Conservation (phyloP, 2,329 filamentous ascomycete species). For the Epichloe gansuensis region DNA sequence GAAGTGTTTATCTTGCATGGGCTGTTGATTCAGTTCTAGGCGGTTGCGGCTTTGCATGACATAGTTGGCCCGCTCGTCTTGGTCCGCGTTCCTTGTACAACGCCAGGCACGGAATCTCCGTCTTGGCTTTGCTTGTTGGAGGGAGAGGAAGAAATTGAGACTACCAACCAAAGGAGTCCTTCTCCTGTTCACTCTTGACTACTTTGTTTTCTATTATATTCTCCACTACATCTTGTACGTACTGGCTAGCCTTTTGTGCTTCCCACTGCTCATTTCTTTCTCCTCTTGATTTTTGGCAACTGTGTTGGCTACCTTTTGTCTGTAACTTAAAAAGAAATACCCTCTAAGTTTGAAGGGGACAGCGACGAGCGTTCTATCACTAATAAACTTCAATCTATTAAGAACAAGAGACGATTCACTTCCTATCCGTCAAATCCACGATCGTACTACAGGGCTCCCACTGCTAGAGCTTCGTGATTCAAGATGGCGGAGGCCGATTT, state of each 20-base stretch:
- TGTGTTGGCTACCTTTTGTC: constrained; percentile 3
- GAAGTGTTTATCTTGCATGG: constrained; percentile 1
- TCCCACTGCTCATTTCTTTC: constrained; percentile 20
- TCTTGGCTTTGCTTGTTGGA: constrained; percentile 6
- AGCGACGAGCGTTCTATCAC: background rate
- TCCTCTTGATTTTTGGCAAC: constrained; percentile 9
- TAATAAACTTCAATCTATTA: constrained; percentile 2
- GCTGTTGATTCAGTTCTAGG: constrained; percentile 1
- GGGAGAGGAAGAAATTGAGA: constrained; percentile 3
- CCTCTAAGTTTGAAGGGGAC: background rate
- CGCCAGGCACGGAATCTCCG: constrained; percentile 1
- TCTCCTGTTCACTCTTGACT: constrained; percentile 3
- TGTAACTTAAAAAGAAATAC: background rate
- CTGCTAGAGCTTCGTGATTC: constrained; percentile 2
- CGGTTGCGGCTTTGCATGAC: background rate
- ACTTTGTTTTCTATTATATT: constrained; percentile 4
- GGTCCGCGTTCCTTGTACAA: constrained; percentile 5
- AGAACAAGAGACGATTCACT: constrained; percentile 1
- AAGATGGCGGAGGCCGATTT: constrained; percentile 58
- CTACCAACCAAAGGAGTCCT: constrained; percentile 2
- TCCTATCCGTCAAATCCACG: background rate
- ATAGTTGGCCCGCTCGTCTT: background rate
- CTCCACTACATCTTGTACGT: constrained; percentile 34
- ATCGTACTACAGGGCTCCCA: background rate
- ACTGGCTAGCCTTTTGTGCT: constrained; percentile 32